Conservation (phyloP, 2,329 filamentous ascomycete genomes). For the Claviceps africana region DNA sequence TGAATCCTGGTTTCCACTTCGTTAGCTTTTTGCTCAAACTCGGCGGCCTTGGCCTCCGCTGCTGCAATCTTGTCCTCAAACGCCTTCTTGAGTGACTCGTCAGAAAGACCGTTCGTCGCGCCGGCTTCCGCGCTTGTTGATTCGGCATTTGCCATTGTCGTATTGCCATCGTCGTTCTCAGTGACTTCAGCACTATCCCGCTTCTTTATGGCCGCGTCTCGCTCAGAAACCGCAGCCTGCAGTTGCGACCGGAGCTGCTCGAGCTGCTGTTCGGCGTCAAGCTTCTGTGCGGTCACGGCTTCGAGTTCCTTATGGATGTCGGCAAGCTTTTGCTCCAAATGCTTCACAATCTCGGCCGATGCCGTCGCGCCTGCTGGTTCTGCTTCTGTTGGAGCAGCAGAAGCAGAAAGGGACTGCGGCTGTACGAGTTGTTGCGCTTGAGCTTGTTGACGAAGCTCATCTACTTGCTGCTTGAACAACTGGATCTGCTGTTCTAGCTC, state of each 20-base stretch:
- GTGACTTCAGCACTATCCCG: conserved; percentile 18
- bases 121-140: not conserved
- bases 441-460: conserved; percentile 23
- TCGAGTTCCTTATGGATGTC: conserved; percentile 48
- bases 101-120: conserved; percentile 25
- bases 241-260: conserved; percentile 43
- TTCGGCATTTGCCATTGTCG: not conserved
- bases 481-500: conserved; percentile 29
- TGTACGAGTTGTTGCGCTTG: conserved; percentile 8
- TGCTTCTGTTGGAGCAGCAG: conserved; percentile 4
- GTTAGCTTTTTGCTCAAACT: conserved; percentile 48
- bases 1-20: conserved; percentile 50
- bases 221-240: conserved; percentile 44
- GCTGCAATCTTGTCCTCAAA: conserved; percentile 48
- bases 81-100: conserved; percentile 42
- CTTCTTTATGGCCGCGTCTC: conserved; percentile 42
- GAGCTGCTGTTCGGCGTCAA: conserved; percentile 50
- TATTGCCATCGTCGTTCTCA: conserved; percentile 5
- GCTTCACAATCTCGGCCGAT: conserved; percentile 31
- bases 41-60: conserved; percentile 47
- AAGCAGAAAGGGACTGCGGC: not conserved
- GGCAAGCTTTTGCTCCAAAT: conserved; percentile 35
- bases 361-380: conserved; percentile 21
- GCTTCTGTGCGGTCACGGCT: conserved; percentile 51
- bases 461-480: conserved; percentile 28